Conservation (phyloP, 2,329 filamentous ascomycete genomes). For the Aspergillus sp. region DNA sequence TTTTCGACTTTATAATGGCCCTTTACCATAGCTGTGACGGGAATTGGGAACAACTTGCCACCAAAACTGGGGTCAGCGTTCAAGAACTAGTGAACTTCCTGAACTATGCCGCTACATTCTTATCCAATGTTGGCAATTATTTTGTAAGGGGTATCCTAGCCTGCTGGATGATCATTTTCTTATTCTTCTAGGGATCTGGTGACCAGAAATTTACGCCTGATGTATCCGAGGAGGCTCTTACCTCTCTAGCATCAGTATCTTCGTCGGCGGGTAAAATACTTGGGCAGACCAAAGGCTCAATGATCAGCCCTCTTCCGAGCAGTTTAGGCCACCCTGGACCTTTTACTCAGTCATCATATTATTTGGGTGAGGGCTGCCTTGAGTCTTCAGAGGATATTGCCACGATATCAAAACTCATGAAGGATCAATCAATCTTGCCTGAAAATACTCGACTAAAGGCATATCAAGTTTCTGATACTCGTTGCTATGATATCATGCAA, state of each 20-base stretch:
- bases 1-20: constrained; percentile 58
- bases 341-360: constrained; percentile 46
- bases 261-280: background rate
- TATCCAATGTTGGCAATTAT: constrained; percentile 59
- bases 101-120: constrained; percentile 49
- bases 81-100: constrained; percentile 45
- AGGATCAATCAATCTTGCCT: constrained; percentile 48
- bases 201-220: constrained; percentile 30
- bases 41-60: constrained; percentile 48
- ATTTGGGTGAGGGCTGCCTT: constrained; percentile 29
- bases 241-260: constrained; percentile 9
- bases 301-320: constrained; percentile 17
- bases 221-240: constrained; percentile 17
- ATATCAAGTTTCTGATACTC: constrained; percentile 47
- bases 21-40: constrained; percentile 52
- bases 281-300: constrained; percentile 10
- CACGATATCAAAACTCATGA: constrained; percentile 45
- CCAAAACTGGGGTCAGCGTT: constrained; percentile 38
- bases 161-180: background rate
- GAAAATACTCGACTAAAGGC: constrained; percentile 51
- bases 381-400: constrained; percentile 50
- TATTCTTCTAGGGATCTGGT: constrained; percentile 32
- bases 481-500: constrained; percentile 47
- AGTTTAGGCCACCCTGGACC: constrained; percentile 50
- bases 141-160: constrained; percentile 24